Base-by-base conservation (phyloP, 331 rosid genomes). In the Rhamnella rubrinervis region DNA sequence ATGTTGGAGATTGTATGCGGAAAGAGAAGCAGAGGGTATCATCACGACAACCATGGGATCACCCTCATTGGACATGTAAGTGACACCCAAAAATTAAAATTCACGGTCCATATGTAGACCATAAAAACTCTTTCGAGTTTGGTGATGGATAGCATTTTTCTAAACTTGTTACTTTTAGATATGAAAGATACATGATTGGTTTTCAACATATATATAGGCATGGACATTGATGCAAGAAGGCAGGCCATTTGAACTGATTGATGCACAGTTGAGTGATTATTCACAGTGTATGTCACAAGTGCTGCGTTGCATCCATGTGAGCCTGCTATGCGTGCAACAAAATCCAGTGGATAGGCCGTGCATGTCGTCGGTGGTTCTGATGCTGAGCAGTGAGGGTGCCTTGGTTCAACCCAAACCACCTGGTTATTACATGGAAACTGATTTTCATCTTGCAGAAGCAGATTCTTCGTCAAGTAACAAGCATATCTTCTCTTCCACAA, bases 61-160 rank as follows among this genome's bases (percentile, higher is more conserved):
- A 74, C 63, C 17, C 78, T 74, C 64, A 64, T 60, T 60, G 68
- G 73, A 60, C 61, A 74, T 38, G 72, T 74, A 13, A 66, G 78
- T 59, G 1, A 19, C 56, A 0, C 19, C 38, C 3, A 31, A 31
- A 26, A 31, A n/a, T 0, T 31, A 4, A 31, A 31, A 31, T 31
- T 31, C 35, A 31, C 4, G 35, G 35, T 31, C 35, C 35, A 31
- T 3, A 31, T 31, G 4, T 31, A 6, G 2, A 18, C 8, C 16
- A 4, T n/a, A 9, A 44, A 44, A 44, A n/a, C n/a, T n/a, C 14
- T 9, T 44, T 9, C 12, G 1, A 8, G 35, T 7, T 44, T 8
- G 14, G 11, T 44, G 11, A 10, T 8, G 2, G 8, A 44, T 44
- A 44, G 14, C 49, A 44, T 8, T 11, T 44, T 44, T 44, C 13